phyloP scores from a whole-genome alignment of 2,329 filamentous ascomycete species.

The Talaromyces sp. region DNA sequence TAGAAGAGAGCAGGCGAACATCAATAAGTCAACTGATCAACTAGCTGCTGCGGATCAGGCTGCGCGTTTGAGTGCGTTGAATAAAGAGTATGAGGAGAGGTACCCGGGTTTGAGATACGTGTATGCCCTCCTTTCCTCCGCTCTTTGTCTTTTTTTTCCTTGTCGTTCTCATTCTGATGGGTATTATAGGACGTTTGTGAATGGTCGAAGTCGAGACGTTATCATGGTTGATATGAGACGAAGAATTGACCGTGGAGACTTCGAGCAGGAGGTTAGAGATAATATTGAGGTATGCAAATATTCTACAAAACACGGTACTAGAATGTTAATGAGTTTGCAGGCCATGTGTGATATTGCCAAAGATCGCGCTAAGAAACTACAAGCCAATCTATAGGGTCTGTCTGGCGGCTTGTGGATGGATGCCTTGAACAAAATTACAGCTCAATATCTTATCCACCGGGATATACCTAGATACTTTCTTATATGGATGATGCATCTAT shows the following conservation, averaged over 20 bases:
- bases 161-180: background rate
- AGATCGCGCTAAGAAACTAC: constrained; percentile 67
- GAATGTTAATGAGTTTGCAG: constrained; percentile 36
- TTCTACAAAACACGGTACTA: background rate
- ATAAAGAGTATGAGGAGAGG: constrained; percentile 69
- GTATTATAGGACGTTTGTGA: constrained; percentile 69
- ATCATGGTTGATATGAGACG: constrained; percentile 78
- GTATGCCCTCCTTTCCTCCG: constrained; percentile 14
- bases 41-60: constrained; percentile 48
- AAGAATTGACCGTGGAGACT: constrained; percentile 65
- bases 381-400: constrained; percentile 6
- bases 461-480: too few relatives aligned
- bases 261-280: constrained; percentile 62
- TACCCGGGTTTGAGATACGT: constrained; percentile 85
- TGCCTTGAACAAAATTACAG: too few relatives aligned
- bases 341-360: constrained; percentile 90
- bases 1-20: constrained; percentile 71
- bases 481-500: too few relatives aligned
- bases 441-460: too few relatives aligned
- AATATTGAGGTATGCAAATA: constrained; percentile 61
- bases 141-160: background rate
- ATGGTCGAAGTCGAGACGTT: constrained; percentile 65
- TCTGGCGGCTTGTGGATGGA: too few relatives aligned
- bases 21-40: constrained; percentile 47
- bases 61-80: constrained; percentile 57